phyloP scores from a whole-genome alignment of 75 land plant species.

The Pinus albicaulis region DNA sequence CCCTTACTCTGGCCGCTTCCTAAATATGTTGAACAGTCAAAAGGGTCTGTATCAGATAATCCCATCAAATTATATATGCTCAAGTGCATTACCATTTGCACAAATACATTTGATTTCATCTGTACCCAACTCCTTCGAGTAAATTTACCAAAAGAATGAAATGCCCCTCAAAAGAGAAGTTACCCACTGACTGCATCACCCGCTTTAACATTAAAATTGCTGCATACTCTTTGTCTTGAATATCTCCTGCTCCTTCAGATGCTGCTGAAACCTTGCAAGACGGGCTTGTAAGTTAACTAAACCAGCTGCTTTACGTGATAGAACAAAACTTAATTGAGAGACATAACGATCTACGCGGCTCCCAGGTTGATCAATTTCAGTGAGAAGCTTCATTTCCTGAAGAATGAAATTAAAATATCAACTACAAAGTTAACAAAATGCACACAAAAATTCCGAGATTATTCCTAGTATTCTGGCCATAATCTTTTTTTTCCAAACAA shows the following conservation, averaged over 20 bases:
- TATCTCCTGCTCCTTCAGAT: constrained; percentile 92
- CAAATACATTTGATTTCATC: neutral
- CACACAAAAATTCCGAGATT: neutral
- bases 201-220: constrained; percentile 21
- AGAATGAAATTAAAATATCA: neutral
- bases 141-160: too few relatives aligned
- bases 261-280: constrained; percentile 88
- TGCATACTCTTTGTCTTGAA: constrained; percentile 70
- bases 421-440: neutral
- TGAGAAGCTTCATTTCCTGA: constrained; percentile 94
- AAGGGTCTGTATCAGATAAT: neutral
- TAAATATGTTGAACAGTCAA: too few relatives aligned
- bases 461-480: neutral
- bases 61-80: neutral
- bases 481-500: neutral
- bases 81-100: neutral
- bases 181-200: neutral
- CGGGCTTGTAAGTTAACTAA: constrained; percentile 94
- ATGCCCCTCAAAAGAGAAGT: neutral
- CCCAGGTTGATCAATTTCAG: constrained; percentile 95
- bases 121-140: neutral
- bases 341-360: constrained; percentile 91
- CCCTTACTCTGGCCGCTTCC: too few relatives aligned
- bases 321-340: constrained; percentile 78
- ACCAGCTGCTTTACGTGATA: constrained; percentile 92